These are phyloP conservation scores for Lactarius indigo DNA, from an alignment of 768 basidiomycete species.

Conservation along the genomic window DNA sequence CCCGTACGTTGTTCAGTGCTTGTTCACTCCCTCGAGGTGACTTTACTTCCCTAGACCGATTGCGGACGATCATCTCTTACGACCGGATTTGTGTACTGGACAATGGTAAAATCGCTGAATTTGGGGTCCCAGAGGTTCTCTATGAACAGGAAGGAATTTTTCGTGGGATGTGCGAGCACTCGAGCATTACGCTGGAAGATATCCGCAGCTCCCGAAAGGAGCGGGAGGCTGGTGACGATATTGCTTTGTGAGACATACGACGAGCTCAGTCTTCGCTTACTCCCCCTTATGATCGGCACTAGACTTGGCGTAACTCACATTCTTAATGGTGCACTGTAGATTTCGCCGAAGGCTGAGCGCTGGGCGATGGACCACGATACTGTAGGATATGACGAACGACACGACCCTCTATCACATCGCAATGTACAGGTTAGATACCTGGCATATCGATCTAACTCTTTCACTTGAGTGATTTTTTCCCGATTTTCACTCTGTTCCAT, in stretches of 20 bases:
- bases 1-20: constrained; percentile 49
- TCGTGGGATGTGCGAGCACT: constrained; percentile 81
- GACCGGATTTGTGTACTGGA: constrained; percentile 89
- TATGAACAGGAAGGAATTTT: constrained; percentile 67
- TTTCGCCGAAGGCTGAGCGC: too few species aligned
- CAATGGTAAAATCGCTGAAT: constrained; percentile 78
- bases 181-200: constrained; percentile 69
- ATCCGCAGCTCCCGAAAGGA: constrained; percentile 42
- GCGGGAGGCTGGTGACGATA: constrained; percentile 14
- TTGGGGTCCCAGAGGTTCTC: constrained; percentile 71
- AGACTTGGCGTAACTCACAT: too few species aligned
- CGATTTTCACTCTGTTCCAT: too few species aligned
- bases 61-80: constrained; percentile 83
- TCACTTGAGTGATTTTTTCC: too few species aligned
- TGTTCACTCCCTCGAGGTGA: too few species aligned
- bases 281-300: too few species aligned
- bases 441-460: too few species aligned
- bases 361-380: too few species aligned
- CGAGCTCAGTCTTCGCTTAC: background rate
- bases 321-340: too few species aligned
- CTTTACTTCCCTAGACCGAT: constrained; percentile 51
- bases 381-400: too few species aligned
- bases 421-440: too few species aligned
- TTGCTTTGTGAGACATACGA: background rate
- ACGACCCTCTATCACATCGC: too few species aligned